Base-by-base conservation (phyloP, 2,329 filamentous ascomycete species). In the Penicillium crustosum region DNA sequence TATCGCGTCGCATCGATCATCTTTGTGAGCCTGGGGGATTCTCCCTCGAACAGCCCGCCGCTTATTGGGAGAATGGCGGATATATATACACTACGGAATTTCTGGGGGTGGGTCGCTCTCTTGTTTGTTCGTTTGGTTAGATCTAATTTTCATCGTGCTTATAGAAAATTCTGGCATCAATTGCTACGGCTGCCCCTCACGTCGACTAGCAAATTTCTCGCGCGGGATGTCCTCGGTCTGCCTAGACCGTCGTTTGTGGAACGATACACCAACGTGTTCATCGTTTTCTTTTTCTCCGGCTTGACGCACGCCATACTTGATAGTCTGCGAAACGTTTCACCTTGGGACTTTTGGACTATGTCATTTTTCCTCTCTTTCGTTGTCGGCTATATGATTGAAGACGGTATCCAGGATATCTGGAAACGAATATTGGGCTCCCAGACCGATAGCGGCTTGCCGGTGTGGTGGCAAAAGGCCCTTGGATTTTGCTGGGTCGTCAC, bases 141-240 rank as follows among this genome's bases (percentile, higher is more conserved):
- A 25, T 41, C 17, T 43, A 36, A 29, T 36, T n/a, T n/a, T 12
- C 2, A 8, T 42, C 12, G 8, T 12, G 17, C 3, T 47, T 1
- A 3, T 27, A 70, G 70, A 3, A 70, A 66, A 63, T 70, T 66
- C 50, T 71, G 69, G 69, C 70, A 72, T 45, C 70, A 72, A 42
- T 39, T 66, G 15, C 53, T 70, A 29, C 68, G 69, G 13, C 62
- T 65, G 41, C 63, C 64, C 4, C 62, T 70, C 38, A 63, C 61
- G 12, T 58, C 62, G 2, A 29, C 63, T 4, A 65, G 66, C 41
- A 59, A 51, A 4, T 70, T 60, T 25, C 29, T 70, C 35, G 56
- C 66, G 6, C 61, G 58, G 3, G 56, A 61, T 27, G 25, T 70
- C 12, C 57, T 71, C 3, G 23, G 48, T 19, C 59, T 71, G 1